Base-by-base conservation (phyloP, 768 basidiomycete species). In the Hypsizygus marmoreus region DNA sequence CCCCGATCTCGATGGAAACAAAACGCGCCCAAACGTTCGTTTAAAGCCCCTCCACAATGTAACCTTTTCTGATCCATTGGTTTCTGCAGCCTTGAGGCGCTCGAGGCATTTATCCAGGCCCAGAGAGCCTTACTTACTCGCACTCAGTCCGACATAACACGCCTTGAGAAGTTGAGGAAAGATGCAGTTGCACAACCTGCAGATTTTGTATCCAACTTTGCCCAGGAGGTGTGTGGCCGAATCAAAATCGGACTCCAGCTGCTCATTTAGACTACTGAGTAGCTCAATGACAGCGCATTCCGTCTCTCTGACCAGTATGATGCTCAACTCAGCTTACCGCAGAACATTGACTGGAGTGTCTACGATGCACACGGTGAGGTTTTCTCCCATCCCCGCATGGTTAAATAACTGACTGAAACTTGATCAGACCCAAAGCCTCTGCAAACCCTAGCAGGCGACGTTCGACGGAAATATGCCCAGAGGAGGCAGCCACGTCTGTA, bases 141-240 rank as follows among this genome's bases (percentile, higher is more conserved):
- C 24, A 84, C 84, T 22, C 76, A 79, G 50, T 65, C 74, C 53
- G 86, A 89, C 66, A 77, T 90, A 59, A 75, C 74, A 40, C 67
- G 72, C 16, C 71, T 91, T 16, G 70, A 71, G 36, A 59, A 59
- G 30, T 67, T 84, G 24, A 75, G 69, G 49, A 63, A 54, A 12
- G 62, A 75, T 31, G 67, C 72, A 1, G 49, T 68, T 14, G 54
- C 53, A 4, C 60, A 68, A 22, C 67, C 76, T 23, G 61, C 66
- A 33, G 43, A 54, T 14, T 67, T 75, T 24, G 35, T 64, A 19
- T 55, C 62, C 14, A 50, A 65, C 56, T 28, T 72, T 22, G 52
- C 59, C 16, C 53, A 64, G 26, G 59, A 74, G 64, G 75, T 75
- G 51, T 28, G 59, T 49, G 28, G n/a, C n/a, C n/a, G n/a, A n/a